Conservation (phyloP, 768 basidiomycete species). For the Polyporus arcularius region DNA sequence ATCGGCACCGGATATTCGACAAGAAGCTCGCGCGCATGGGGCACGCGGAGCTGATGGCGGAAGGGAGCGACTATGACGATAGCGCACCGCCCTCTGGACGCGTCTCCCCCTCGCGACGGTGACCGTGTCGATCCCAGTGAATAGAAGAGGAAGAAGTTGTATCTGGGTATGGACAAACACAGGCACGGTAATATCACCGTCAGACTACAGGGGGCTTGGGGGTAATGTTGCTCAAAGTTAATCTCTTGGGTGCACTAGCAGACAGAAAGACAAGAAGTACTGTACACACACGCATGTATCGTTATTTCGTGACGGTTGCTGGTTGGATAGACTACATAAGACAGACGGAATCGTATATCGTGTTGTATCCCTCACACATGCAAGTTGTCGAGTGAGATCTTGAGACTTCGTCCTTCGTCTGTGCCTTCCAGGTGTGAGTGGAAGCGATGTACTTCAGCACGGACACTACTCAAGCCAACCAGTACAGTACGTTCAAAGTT, state of each 20-base stretch:
- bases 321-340: too few relatives aligned
- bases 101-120: constrained; percentile 10
- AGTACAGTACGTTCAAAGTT: too few relatives aligned
- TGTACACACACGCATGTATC: constrained; percentile 18
- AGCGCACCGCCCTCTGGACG: constrained; percentile 18
- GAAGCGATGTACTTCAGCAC: too few relatives aligned
- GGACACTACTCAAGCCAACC: too few relatives aligned
- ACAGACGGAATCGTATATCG: neutral
- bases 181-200: neutral
- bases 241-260: neutral
- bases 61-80: constrained; percentile 43
- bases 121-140: neutral
- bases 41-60: constrained; percentile 64
- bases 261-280: neutral
- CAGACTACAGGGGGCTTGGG: neutral
- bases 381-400: too few relatives aligned
- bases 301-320: neutral
- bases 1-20: constrained; percentile 85
- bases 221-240: neutral
- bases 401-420: too few relatives aligned
- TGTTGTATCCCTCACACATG: neutral
- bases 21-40: constrained; percentile 91
- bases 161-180: neutral
- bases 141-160: neutral
- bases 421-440: too few relatives aligned